Evolutionary conservation across 345 rosid genomes (phyloP), one percentile per base, ranked within the genome.

Genomic region (Citrus mangshanensis): DNA sequence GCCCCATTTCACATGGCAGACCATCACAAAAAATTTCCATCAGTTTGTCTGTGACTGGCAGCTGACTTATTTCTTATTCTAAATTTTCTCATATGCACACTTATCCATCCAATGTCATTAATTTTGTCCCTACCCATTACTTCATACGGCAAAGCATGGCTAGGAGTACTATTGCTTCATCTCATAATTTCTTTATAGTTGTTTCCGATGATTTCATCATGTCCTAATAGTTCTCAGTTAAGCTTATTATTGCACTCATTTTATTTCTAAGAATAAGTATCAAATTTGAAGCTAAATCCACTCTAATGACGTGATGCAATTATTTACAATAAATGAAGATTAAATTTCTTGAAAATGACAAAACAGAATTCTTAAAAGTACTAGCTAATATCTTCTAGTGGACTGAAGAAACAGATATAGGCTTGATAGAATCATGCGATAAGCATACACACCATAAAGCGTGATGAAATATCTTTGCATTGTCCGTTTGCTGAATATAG

Each of bases 391-490:
- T 19, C 18, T 46, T 69, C 9, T 37, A 73, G 30, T 22, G 22
- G 28, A 27, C 38, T 3, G 49, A 6, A 27, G 49, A 38, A 73
- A 67, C 54, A 56, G 30, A 69, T 18, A 68, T 59, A 63, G 58
- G 35, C 30, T 61, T 61, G 64, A 55, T 32, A 62, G 22, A 12
- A 24, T 70, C 27, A 60, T 38, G 61, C 61, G 40, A 75, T 24
- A 70, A 49, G 28, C 42, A 54, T 9, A 71, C 89, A 75, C 86
- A 94, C 94, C 81, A 87, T 60, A 68, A 94, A 89, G 67, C 77
- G 83, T 1, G 88, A 77, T 8, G 93, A 93, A 68, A 90, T 73
- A 83, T 87, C 88, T 79, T 88, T 91, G 68, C 70, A 85, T 13
- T 89, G 92, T 42, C 79, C 83, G 7, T 72, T 73, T 79, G 80